Evolutionary conservation across 495 filamentous ascomycete genomes (phyloP), one percentile per base, ranked within the genome.

Genomic region (Lophium mytilinum): DNA sequence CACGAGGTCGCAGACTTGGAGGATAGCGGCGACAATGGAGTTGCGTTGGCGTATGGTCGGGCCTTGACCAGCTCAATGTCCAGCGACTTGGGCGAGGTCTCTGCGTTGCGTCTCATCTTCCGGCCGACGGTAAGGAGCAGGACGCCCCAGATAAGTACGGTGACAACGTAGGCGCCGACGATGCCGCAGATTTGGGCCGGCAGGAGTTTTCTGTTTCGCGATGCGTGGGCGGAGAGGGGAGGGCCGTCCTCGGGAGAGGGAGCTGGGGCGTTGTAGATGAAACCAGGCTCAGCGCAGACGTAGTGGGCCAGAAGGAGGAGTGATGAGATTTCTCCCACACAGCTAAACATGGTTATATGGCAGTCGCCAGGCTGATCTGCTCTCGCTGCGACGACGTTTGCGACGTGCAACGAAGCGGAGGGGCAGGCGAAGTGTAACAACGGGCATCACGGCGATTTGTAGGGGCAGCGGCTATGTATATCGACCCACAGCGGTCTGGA

Each of bases 131-230:
- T 71, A 37, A 95, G 75, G 5, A 95, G 76, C 42, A 84, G 71
- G 33, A 74, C 74, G 37, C 86, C 80, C 53, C 89, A 78, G 58
- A 89, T 63, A 60, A 86, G 74, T 69, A 90, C 78, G 9, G 82
- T 84, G 62, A 90, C 65, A 56, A 88, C 76, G 79, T 93, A 95
- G 55, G 85, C 84, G 52, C 82, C 88, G 37, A 87, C 81, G 55
- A 95, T 88, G 60, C 82, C 86, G 43, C 84, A 85, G 66, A 93
- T 83, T 69, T 93, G 82, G 24, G 80, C 79, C 14, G 86, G 87
- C 9, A 93, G 80, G 35, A 81, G 80, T 15, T 76, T 66, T 46
- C 74, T 74, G 63, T 90, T 77, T 54, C 81, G 74, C 41, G 78
- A 56, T 19, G 82, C 83, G 55, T 70, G 68, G 35, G 63, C 66